Percentiles rank a stretch among this genome's conserved stretches.
Conservation (phyloP, 1,284 basidiomycete species). For the Neolentinus lepideus region DNA sequence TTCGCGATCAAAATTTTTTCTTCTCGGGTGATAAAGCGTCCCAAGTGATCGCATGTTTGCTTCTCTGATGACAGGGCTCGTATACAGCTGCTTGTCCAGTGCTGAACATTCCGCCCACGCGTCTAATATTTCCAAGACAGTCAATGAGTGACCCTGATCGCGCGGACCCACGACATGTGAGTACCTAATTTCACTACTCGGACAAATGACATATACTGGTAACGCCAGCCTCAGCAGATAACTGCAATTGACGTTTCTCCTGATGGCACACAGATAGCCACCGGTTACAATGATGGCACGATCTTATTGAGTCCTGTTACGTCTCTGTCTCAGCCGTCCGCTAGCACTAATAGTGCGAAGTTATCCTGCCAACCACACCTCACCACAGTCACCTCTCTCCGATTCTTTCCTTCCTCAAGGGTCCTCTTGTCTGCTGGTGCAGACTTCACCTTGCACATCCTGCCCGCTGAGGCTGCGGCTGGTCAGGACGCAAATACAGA, state of each 20-base stretch:
- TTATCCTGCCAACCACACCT: conserved; percentile 39
- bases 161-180: conserved; percentile 31
- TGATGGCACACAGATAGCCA: conserved; percentile 49
- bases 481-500: conserved; percentile 15
- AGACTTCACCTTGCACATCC: conserved; percentile 56
- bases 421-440: conserved; percentile 57
- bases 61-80: conserved; percentile 13
- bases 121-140: conserved; percentile 33
- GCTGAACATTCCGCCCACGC: conserved; percentile 37
- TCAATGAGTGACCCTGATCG: conserved; percentile 38
- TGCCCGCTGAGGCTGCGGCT: conserved; percentile 43
- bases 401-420: conserved; percentile 57
- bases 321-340: conserved; percentile 12
- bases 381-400: conserved; percentile 46
- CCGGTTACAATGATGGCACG: conserved; percentile 52
- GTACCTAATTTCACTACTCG: conserved; percentile 10
- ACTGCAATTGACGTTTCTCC: conserved; percentile 57
- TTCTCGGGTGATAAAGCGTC: conserved; percentile 6
- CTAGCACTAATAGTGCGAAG: neutral
- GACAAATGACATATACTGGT: conserved; percentile 4
- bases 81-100: conserved; percentile 24
- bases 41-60: conserved; percentile 17
- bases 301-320: conserved; percentile 33
- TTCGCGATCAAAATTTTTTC: conserved; percentile 2
- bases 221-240: conserved; percentile 44